These are phyloP conservation scores for Mimosa pudica DNA, from an alignment of 306 rosid species.

Conservation along the genomic window DNA sequence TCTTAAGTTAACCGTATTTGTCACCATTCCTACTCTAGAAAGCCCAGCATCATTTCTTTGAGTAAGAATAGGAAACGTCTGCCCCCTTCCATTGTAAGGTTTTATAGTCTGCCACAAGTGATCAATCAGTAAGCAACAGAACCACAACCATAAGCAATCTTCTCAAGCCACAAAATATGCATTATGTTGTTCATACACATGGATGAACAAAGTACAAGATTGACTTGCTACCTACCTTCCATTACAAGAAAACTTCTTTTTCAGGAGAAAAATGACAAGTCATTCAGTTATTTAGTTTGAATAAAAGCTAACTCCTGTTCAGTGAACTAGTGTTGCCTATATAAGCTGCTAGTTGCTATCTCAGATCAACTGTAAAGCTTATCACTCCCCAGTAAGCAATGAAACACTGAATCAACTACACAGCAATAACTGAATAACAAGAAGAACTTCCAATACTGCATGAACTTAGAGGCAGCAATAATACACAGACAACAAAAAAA, in stretches of 20 bases:
- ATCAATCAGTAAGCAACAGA: conserved; percentile 47
- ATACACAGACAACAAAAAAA: conserved; percentile 5
- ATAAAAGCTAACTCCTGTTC: conserved; percentile 6
- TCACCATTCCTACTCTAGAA: conserved; percentile 37
- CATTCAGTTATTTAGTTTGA: conserved; percentile 7
- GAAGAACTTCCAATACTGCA: neutral
- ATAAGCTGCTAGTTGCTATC: conserved; percentile 1
- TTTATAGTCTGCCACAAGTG: conserved; percentile 46
- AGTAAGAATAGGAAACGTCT: conserved; percentile 39
- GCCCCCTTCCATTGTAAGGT: conserved; percentile 32
- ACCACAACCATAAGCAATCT: conserved; percentile 22
- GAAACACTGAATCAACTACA: neutral
- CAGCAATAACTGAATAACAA: neutral
- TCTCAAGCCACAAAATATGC: conserved; percentile 27
- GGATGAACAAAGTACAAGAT: conserved; percentile 17
- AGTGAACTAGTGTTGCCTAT: conserved; percentile 20
- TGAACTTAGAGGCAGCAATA: conserved; percentile 18
- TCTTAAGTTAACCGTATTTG: conserved; percentile 30
- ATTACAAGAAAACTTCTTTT: neutral
- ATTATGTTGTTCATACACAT: conserved; percentile 1
- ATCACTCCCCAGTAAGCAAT: neutral
- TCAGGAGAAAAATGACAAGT: neutral
- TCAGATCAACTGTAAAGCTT: conserved; percentile 4
- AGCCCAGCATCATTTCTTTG: conserved; percentile 47
- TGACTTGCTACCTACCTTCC: conserved; percentile 11